A percentile compares a stretch with the other conserved stretches of the same genome.
Evolutionary conservation across 495 filamentous ascomycete species (phyloP).

Genomic region (Parmelia sp.): DNA sequence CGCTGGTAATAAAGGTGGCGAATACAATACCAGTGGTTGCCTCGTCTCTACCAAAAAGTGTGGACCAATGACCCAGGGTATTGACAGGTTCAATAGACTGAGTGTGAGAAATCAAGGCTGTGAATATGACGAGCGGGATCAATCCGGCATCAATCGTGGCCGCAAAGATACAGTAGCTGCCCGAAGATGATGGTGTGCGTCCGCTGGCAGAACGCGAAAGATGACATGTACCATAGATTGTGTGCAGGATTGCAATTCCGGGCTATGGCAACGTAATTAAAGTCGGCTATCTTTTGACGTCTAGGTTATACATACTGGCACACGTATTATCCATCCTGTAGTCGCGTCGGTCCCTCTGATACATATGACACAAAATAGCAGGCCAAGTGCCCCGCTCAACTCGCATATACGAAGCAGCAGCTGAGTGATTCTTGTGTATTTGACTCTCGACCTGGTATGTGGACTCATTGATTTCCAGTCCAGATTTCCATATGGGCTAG

Average conservation of each 20-base stretch:
- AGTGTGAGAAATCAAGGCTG: conserved; percentile 50
- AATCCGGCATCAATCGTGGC: conserved; percentile 62
- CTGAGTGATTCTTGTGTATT: conserved; percentile 57
- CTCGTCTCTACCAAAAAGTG: conserved; percentile 47
- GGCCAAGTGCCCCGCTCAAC: conserved; percentile 60
- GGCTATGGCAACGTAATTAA: conserved; percentile 44
- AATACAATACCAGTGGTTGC: conserved; percentile 51
- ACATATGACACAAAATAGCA: conserved; percentile 66
- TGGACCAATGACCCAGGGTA: conserved; percentile 52
- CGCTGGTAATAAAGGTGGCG: conserved; percentile 56
- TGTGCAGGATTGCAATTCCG: conserved; percentile 61
- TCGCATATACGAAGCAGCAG: conserved; percentile 57
- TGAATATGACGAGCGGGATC: conserved; percentile 72
- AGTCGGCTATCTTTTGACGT: neutral
- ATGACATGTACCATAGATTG: conserved; percentile 72
- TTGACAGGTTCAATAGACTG: conserved; percentile 41
- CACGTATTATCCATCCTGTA: conserved; percentile 67
- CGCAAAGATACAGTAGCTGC: conserved; percentile 80
- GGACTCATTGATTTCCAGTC: conserved; percentile 61
- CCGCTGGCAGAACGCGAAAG: conserved; percentile 58
- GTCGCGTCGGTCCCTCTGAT: conserved; percentile 56
- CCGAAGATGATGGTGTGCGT: conserved; percentile 67
- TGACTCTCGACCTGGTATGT: conserved; percentile 61
- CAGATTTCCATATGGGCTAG: conserved; percentile 43
- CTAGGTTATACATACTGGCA: conserved; percentile 54